Percentiles rank a stretch among this genome's conserved stretches.
Evolutionary conservation across 2,329 filamentous ascomycete species (phyloP).

Genomic region (Arthrobotrys conoides): DNA sequence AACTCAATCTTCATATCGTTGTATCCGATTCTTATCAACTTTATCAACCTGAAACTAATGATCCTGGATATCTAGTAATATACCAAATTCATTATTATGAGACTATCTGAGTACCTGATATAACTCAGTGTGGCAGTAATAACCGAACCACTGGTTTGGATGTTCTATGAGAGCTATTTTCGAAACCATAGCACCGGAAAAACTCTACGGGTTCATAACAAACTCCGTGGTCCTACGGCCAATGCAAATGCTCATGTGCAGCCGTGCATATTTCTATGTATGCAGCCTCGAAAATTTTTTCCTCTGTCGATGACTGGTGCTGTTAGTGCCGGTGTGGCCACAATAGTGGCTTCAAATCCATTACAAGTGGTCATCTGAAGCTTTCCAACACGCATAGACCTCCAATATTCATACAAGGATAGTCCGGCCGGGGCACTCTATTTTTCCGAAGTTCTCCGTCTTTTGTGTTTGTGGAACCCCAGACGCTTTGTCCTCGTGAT

Average conservation of each 20-base stretch:
- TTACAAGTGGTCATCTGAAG: constrained; percentile 35
- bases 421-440: constrained; percentile 36
- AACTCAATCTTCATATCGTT: not conserved
- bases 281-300: constrained; percentile 24
- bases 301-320: not conserved
- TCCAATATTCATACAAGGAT: constrained; percentile 40
- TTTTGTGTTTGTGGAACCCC: constrained; percentile 56
- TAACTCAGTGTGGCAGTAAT: constrained; percentile 51
- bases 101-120: constrained; percentile 22
- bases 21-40: constrained; percentile 33
- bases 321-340: constrained; percentile 13
- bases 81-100: constrained; percentile 19
- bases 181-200: constrained; percentile 25
- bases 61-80: constrained; percentile 26
- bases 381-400: constrained; percentile 21
- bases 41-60: constrained; percentile 50
- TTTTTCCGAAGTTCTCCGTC: constrained; percentile 59
- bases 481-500: constrained; percentile 60
- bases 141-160: constrained; percentile 32
- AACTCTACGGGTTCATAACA: constrained; percentile 13
- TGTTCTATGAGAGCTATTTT: not conserved
- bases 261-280: constrained; percentile 19
- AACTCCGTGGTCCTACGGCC: constrained; percentile 1
- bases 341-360: constrained; percentile 24
- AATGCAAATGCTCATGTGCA: constrained; percentile 28